Base-by-base conservation (phyloP, 768 basidiomycete species). In the Tulasnella calospora region DNA sequence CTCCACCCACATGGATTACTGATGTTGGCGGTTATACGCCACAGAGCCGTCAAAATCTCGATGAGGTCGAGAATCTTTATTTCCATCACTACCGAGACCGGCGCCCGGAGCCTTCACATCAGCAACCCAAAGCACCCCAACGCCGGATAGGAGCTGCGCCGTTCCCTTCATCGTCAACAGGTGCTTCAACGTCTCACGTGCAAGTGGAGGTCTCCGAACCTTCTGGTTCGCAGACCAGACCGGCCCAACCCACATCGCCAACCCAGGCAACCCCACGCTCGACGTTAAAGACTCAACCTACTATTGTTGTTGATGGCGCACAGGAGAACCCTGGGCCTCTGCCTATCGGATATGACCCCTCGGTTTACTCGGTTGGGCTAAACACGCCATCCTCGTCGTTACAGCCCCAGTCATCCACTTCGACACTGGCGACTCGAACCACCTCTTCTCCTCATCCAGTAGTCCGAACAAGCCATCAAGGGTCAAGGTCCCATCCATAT, bases 51-150 rank as follows among this genome's bases (percentile, higher is more conserved):
- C 92, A 94, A 83, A 92, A 87, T 70, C 84, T 94, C 74, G 92
- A 92, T 81, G 92, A 94, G 84, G 92, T 94, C 7, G 92, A 94
- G 83, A 93, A 93, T 81, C 86, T 94, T 12, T 94, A 93, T 85
- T 93, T 93, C 81, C 90, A 90, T 72, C 90, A 91, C 82, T 91
- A 91, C 0, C 90, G 91, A 78, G 35, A 74, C 38, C 74, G 55
- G 30, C 47, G 27, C 35, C 55, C 57, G 55, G 30, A 57, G 23
- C 47, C 74, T 23, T 30, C 74, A 57, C 33, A 47, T 57, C 15
- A 55, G 27, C 55, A 76, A 38, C 35, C 27, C 27, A 57, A 44
- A 76, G n/a, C 57, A 61, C 57, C 57, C 30, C 57, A 61, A 23
- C 57, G 57, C n/a, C 57, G 57, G 30, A 61, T 61, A 27, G 57